Percentiles rank a stretch among this genome's conserved stretches.
Evolutionary conservation across 2,329 filamentous ascomycete genomes (phyloP).

Genomic region (Colletotrichum brevisporum): DNA sequence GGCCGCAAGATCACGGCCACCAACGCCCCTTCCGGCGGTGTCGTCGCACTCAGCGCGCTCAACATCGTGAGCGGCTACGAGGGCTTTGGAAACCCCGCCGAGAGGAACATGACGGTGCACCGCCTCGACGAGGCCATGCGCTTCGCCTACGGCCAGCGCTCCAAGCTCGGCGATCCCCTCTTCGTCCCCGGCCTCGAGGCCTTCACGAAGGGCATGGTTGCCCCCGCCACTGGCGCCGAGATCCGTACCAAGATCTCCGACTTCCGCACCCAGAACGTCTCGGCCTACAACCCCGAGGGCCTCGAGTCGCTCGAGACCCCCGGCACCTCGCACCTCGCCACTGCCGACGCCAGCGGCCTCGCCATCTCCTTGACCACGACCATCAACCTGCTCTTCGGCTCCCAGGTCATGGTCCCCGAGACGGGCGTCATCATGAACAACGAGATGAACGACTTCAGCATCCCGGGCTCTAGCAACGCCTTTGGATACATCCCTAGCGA

Average conservation of each 20-base stretch:
- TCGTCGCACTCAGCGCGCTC: conserved; percentile 78
- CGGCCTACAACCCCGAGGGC: conserved; percentile 61
- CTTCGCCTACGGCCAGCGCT: conserved; percentile 83
- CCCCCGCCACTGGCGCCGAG: conserved; percentile 71
- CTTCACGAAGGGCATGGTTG: conserved; percentile 75
- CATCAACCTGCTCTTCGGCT: conserved; percentile 85
- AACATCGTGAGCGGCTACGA: conserved; percentile 83
- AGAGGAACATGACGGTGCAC: conserved; percentile 77
- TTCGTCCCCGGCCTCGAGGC: conserved; percentile 74
- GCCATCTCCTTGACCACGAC: conserved; percentile 85
- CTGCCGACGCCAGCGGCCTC: conserved; percentile 78
- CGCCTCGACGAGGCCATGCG: conserved; percentile 86
- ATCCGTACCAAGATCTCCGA: conserved; percentile 62
- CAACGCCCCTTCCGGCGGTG: conserved; percentile 81
- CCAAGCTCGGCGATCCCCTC: conserved; percentile 81
- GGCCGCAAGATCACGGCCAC: conserved; percentile 78
- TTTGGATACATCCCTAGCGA: conserved; percentile 84
- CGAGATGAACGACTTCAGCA: conserved; percentile 81
- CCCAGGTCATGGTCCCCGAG: conserved; percentile 81
- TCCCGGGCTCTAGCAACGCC: conserved; percentile 77
- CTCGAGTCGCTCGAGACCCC: conserved; percentile 70
- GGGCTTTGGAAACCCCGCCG: conserved; percentile 69
- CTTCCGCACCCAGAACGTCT: conserved; percentile 53
- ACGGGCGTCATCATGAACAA: conserved; percentile 83
- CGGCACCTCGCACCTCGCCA: conserved; percentile 77